phyloP scores from a whole-genome alignment of 768 basidiomycete genomes.

The Xerocomellus amylosporus region DNA sequence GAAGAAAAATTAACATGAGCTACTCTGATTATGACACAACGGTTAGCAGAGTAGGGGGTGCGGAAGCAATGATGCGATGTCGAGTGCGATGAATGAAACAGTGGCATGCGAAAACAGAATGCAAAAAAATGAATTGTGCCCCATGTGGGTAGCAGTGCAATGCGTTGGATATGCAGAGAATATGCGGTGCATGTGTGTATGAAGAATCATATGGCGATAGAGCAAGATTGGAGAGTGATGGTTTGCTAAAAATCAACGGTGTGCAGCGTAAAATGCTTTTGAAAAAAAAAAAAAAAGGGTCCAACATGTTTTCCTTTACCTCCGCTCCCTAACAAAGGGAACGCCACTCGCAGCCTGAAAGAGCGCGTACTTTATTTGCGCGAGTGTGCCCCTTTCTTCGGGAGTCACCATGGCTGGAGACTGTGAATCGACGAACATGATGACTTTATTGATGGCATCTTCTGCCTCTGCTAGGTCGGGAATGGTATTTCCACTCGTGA shows the following conservation, averaged over 20 bases:
- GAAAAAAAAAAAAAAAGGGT: slow-evolving; percentile 7
- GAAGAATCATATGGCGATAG: slow-evolving; percentile 12
- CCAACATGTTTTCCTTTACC: slow-evolving; percentile 17
- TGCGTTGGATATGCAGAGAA: slow-evolving; percentile 25
- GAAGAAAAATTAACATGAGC: slow-evolving; percentile 17
- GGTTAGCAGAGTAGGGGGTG: slow-evolving; percentile 5
- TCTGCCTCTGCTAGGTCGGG: slow-evolving; percentile 52
- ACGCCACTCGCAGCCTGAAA: slow-evolving; percentile 46
- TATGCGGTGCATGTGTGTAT: slow-evolving; percentile 24
- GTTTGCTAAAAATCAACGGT: slow-evolving; percentile 13
- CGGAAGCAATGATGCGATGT: slow-evolving; percentile 19
- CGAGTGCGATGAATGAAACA: slow-evolving; percentile 14
- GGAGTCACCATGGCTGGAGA: slow-evolving; percentile 28
- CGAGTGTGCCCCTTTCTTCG: slow-evolving; percentile 41
- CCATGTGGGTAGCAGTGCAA: slow-evolving; percentile 14
- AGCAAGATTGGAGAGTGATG: slow-evolving; percentile 9
- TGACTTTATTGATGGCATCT: slow-evolving; percentile 51
- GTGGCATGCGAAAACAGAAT: slow-evolving; percentile 25
- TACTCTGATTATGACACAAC: slow-evolving; percentile 8
- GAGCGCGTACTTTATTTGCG: slow-evolving; percentile 49
- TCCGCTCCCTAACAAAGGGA: slow-evolving; percentile 34
- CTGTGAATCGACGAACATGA: slow-evolving; percentile 49
- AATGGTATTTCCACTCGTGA: slow-evolving; percentile 30
- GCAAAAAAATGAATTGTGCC: slow-evolving; percentile 18
- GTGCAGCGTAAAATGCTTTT: slow-evolving; percentile 20